Base-by-base conservation (phyloP, 257 asterid genomes). In the Mitragyna speciosa region DNA sequence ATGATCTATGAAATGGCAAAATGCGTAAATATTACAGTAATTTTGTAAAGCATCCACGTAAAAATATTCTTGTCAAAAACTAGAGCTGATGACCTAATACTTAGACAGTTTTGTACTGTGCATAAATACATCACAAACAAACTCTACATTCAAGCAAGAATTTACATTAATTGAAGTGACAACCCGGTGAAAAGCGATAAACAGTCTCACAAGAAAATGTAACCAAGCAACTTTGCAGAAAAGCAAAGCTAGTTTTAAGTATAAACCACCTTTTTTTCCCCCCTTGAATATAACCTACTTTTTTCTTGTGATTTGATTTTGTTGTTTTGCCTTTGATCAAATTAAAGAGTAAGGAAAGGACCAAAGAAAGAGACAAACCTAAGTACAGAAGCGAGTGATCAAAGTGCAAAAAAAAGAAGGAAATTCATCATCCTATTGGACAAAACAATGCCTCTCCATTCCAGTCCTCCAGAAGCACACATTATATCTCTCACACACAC, bases 291-390 rank as follows among this genome's bases (percentile, higher is more conserved):
- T 43, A 43, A 49, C 16, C 6, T 51, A 14, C 58, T 56, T 56
- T 19, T 56, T 6, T 20, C 69, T 28, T 30, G 69, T 64, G 43
- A 64, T 64, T 15, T 64, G 20, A 12, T 20, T 70, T 69, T 69
- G 73, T 20, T 3, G 51, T 22, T 39, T 9, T 30, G 24, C n/a
- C 47, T 69, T 47, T 70, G 71, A 69, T 76, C 36, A 73, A 19
- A 54, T 30, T 65, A 69, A 45, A 65, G 72, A 41, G 19, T 52
- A 52, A 78, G 19, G 16, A 52, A 63, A 73, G 20, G 56, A 6
- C 52, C 33, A 74, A n/a, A 61, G 58, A 70, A 75, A 83, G 36
- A 54, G 84, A 76, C 84, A 73, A 84, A 80, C 22, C 72, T 74
- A 61, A 84, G 72, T 80, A 78, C 82, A 73, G 78, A 28, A 48